Conservation (phyloP, 306 rosid species). For the Cucurbita ficifolia region DNA sequence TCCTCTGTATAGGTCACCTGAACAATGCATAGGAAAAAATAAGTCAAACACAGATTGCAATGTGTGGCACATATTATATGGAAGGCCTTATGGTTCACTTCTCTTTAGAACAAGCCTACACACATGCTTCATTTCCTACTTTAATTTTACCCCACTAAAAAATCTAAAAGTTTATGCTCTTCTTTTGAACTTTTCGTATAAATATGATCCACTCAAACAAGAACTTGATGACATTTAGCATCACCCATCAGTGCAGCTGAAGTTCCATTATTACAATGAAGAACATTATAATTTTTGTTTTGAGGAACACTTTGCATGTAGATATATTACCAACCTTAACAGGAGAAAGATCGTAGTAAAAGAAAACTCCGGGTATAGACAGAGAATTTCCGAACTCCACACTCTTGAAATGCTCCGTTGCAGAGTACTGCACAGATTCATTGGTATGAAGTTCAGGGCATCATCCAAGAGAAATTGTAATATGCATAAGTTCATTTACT, state of each 20-base stretch:
- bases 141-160: neutral
- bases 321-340: constrained; percentile 41
- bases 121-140: neutral
- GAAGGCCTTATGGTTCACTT: neutral
- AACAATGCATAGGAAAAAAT: constrained; percentile 11
- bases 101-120: neutral
- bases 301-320: neutral
- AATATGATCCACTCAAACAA: neutral
- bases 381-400: constrained; percentile 29
- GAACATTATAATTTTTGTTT: neutral
- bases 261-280: neutral
- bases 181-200: neutral
- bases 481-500: constrained; percentile 5
- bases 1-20: constrained; percentile 79
- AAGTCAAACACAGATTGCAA: neutral
- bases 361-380: constrained; percentile 62
- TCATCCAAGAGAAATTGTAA: constrained; percentile 5
- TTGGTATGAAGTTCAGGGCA: constrained; percentile 6
- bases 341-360: constrained; percentile 73
- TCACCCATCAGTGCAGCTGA: neutral
- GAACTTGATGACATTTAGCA: neutral
- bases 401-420: constrained; percentile 80
- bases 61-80: neutral
- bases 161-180: neutral
- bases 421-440: constrained; percentile 60